Conservation (phyloP, 768 basidiomycete species). For the Tephrocybe sp. region DNA sequence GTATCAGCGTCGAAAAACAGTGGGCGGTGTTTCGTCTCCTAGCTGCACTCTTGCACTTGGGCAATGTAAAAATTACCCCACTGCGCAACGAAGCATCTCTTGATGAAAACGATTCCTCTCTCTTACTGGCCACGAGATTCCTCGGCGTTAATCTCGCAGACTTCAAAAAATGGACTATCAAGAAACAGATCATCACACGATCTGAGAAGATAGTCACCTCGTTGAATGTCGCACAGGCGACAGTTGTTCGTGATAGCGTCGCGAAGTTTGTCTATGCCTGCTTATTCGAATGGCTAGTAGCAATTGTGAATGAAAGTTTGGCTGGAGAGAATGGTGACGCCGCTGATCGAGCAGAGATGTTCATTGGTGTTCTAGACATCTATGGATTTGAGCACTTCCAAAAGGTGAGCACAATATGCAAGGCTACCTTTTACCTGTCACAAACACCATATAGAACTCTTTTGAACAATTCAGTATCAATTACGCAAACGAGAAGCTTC, state of each 20-base stretch:
- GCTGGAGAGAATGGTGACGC: conserved; percentile 94
- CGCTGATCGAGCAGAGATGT: conserved; percentile 90
- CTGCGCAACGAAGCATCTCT: conserved; percentile 79
- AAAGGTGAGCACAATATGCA: conserved; percentile 51
- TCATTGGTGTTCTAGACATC: conserved; percentile 98
- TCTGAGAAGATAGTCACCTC: conserved; percentile 93
- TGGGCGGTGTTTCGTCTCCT: conserved; percentile 97
- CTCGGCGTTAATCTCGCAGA: conserved; percentile 87
- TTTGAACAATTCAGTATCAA: conserved; percentile 99
- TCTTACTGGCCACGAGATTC: conserved; percentile 82
- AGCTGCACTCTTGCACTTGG: conserved; percentile 93
- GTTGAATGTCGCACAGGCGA: conserved; percentile 84
- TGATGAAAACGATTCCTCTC: conserved; percentile 77
- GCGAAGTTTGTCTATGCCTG: conserved; percentile 99
- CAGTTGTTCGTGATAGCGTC: conserved; percentile 92
- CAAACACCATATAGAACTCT: conserved; percentile 53
- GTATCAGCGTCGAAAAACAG: conserved; percentile 95
- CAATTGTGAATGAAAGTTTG: conserved; percentile 95
- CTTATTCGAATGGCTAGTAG: conserved; percentile 97
- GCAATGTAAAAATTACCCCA: conserved; percentile 90
- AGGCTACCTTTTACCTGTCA: not conserved
- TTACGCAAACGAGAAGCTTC: conserved; percentile 97
- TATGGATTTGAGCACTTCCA: conserved; percentile 98
- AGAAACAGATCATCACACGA: conserved; percentile 94
- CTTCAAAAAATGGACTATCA: conserved; percentile 98